Conservation (phyloP, 2,329 filamentous ascomycete species). For the Aspergillus fischeri region DNA sequence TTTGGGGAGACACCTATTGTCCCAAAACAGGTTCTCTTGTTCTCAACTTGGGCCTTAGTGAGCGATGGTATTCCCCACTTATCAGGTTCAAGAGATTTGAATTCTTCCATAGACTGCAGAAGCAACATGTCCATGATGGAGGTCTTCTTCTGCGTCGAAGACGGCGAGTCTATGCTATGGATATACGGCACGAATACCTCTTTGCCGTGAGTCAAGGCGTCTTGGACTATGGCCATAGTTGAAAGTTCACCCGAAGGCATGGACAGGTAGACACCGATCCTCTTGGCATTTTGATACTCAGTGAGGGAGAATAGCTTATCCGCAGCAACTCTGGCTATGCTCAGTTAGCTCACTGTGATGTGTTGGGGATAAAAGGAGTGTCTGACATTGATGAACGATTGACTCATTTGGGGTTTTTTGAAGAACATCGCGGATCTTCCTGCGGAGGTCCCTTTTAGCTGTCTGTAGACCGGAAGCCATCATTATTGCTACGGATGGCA, state of each 20-base stretch:
- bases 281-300: slow-evolving; percentile 70
- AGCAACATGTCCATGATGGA: slow-evolving; percentile 96
- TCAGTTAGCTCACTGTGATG: slow-evolving; percentile 18
- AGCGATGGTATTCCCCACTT: slow-evolving; percentile 95
- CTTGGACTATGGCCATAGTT: slow-evolving; percentile 73
- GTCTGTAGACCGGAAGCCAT: slow-evolving; percentile 56
- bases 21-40: slow-evolving; percentile 70
- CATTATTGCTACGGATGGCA: slow-evolving; percentile 12
- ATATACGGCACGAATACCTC: slow-evolving; percentile 90
- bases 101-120: slow-evolving; percentile 69
- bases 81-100: slow-evolving; percentile 70
- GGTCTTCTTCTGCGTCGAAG: slow-evolving; percentile 41
- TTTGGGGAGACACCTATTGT: slow-evolving; percentile 44
- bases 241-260: slow-evolving; percentile 88
- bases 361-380: not conserved
- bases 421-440: slow-evolving; percentile 64
- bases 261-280: slow-evolving; percentile 83
- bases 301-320: slow-evolving; percentile 61
- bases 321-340: slow-evolving; percentile 61
- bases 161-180: slow-evolving; percentile 52
- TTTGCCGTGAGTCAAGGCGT: slow-evolving; percentile 75
- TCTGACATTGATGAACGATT: slow-evolving; percentile 65
- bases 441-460: slow-evolving; percentile 73
- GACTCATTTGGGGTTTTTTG: slow-evolving; percentile 58
- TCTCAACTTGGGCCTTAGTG: slow-evolving; percentile 58